Conservation (phyloP, 441 rosid genomes). For the Euphorbia neoarborescens region DNA sequence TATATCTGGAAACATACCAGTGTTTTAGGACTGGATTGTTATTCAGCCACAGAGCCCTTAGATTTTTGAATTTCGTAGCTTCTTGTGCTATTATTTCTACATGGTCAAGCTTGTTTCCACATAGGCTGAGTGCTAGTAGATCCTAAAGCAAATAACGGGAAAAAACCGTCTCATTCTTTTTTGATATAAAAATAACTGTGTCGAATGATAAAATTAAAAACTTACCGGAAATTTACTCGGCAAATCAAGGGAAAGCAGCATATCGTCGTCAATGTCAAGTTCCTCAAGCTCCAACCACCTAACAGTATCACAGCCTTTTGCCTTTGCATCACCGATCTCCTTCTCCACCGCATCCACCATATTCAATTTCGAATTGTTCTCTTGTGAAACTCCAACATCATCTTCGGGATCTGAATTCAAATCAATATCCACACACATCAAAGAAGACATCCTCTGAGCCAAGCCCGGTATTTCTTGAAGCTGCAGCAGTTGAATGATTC, state of each 20-base stretch:
- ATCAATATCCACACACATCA: constrained; percentile 71
- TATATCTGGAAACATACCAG: constrained; percentile 36
- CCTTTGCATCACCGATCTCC: constrained; percentile 45
- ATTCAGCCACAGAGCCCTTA: constrained; percentile 81
- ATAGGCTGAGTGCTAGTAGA: constrained; percentile 68
- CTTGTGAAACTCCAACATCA: constrained; percentile 22
- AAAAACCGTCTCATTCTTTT: neutral
- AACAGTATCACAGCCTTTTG: constrained; percentile 38
- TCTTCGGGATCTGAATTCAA: constrained; percentile 29
- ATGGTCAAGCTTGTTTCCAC: constrained; percentile 59
- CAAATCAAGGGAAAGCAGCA: constrained; percentile 49
- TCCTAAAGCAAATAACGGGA: constrained; percentile 37
- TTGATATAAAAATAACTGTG: neutral
- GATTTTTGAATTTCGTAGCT: constrained; percentile 53
- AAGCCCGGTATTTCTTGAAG: constrained; percentile 72
- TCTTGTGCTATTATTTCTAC: constrained; percentile 47
- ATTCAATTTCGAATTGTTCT: constrained; percentile 27
- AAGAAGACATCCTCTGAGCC: constrained; percentile 82
- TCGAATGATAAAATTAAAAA: neutral
- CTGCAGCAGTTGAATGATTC: constrained; percentile 37
- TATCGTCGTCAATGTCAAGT: constrained; percentile 49
- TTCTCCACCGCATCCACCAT: constrained; percentile 40
- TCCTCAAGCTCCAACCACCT: constrained; percentile 89
- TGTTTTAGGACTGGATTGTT: constrained; percentile 53
- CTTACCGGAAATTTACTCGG: constrained; percentile 55